A percentile compares a stretch with the other conserved stretches of the same genome.
phyloP scores from a whole-genome alignment of 805 yeast genomes.

The Metschnikowia peoriensis region DNA sequence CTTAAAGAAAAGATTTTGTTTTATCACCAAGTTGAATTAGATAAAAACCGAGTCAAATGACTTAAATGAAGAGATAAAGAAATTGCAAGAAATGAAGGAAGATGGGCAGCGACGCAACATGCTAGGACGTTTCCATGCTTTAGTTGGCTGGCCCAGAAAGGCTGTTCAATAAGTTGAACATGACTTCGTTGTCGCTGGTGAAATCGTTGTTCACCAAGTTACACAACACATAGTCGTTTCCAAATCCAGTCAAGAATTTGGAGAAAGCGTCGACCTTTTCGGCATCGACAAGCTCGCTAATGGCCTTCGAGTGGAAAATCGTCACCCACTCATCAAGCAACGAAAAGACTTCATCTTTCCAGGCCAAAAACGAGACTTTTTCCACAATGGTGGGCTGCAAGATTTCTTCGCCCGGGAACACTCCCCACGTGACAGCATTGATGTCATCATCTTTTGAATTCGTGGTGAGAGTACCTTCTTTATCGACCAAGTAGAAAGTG shows the following conservation, averaged over 20 bases:
- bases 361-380: constrained; percentile 85
- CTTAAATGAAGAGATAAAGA: neutral
- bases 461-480: constrained; percentile 54
- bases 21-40: constrained; percentile 24
- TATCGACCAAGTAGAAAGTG: constrained; percentile 75
- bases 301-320: constrained; percentile 41
- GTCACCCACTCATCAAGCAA: constrained; percentile 79
- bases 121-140: neutral
- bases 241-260: constrained; percentile 44
- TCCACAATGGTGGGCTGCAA: constrained; percentile 96
- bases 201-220: constrained; percentile 90
- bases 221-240: constrained; percentile 67
- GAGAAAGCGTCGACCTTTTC: constrained; percentile 33
- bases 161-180: constrained; percentile 52
- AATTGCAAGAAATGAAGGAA: constrained; percentile 6
- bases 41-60: constrained; percentile 17
- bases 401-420: constrained; percentile 87
- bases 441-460: constrained; percentile 76
- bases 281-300: constrained; percentile 30
- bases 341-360: constrained; percentile 94
- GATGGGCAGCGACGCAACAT: constrained; percentile 9
- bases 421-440: constrained; percentile 98
- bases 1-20: constrained; percentile 18
- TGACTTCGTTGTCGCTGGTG: constrained; percentile 50
- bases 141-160: constrained; percentile 2